Conservation (phyloP, 257 asterid species). For the Jaltomata sinuosa region DNA sequence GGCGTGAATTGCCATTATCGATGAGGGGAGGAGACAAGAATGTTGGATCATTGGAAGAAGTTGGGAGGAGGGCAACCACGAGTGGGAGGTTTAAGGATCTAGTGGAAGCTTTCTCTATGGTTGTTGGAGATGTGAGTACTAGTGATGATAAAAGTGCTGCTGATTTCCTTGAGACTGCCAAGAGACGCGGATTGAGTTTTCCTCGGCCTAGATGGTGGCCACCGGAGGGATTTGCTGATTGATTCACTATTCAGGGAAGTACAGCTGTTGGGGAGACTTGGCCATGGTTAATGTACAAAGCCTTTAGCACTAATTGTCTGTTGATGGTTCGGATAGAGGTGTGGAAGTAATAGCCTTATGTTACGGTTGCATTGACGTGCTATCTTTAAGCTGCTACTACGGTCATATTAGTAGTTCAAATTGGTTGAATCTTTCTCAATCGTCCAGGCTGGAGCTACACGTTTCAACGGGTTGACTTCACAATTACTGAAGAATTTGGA, state of each 20-base stretch:
- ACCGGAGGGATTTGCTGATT: constrained; percentile 7
- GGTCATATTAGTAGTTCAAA: neutral
- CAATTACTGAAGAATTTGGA: neutral
- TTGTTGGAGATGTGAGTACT: neutral
- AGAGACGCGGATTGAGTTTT: constrained; percentile 25
- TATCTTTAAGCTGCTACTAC: neutral
- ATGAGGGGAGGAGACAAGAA: constrained; percentile 10
- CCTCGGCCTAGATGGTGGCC: constrained; percentile 41
- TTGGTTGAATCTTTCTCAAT: neutral
- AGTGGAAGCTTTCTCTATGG: neutral
- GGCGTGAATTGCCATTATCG: constrained; percentile 25
- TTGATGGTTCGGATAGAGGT: neutral
- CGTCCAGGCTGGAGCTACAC: neutral
- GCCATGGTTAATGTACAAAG: neutral
- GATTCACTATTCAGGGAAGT: neutral
- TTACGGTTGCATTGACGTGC: neutral
- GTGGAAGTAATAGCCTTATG: neutral
- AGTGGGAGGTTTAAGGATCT: neutral
- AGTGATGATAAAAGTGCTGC: constrained; percentile 4
- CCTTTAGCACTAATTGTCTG: neutral
- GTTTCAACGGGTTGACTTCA: neutral
- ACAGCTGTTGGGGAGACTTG: neutral
- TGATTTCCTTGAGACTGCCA: constrained; percentile 23
- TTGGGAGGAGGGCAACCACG: neutral
- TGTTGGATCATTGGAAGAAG: neutral